phyloP scores from a whole-genome alignment of 139 green algal species.

The Tetraselmis striata region DNA sequence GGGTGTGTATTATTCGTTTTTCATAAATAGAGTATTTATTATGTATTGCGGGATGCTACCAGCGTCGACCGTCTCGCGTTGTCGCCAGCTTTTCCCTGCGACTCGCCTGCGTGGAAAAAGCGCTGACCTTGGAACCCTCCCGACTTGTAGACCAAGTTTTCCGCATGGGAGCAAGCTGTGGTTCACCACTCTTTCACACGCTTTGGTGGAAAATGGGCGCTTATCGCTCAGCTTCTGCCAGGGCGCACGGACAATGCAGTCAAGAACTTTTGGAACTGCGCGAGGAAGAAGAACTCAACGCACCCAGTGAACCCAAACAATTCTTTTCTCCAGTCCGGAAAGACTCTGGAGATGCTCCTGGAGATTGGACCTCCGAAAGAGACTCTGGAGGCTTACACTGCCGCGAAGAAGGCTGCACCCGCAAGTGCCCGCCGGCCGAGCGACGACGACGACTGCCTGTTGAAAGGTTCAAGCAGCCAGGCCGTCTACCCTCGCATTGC shows the following conservation, averaged over 20 bases:
- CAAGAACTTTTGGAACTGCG: slow-evolving; percentile 69
- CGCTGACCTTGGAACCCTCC: no score
- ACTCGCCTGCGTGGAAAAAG: no score
- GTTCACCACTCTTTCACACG: not conserved
- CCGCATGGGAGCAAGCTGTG: not conserved
- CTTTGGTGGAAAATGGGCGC: slow-evolving; percentile 15
- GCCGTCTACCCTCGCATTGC: no score
- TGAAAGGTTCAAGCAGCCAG: no score
- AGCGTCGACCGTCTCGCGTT: no score
- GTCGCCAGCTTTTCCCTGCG: no score
- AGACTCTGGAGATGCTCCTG: not conserved
- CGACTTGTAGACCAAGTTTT: not conserved
- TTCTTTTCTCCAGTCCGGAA: not conserved
- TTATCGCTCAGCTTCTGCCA: slow-evolving; percentile 42
- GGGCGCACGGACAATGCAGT: slow-evolving; percentile 63
- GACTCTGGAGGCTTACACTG: not conserved
- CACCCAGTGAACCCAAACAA: not conserved
- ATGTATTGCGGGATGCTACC: no score
- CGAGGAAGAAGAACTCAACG: slow-evolving; percentile 3
- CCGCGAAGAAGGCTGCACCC: not conserved
- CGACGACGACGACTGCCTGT: no score
- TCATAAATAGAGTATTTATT: no score
- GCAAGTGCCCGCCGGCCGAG: no score
- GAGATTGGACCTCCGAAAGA: not conserved
- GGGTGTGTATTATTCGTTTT: no score